phyloP scores from a whole-genome alignment of 1,284 basidiomycete species.

The Stygiomarasmius scandens region DNA sequence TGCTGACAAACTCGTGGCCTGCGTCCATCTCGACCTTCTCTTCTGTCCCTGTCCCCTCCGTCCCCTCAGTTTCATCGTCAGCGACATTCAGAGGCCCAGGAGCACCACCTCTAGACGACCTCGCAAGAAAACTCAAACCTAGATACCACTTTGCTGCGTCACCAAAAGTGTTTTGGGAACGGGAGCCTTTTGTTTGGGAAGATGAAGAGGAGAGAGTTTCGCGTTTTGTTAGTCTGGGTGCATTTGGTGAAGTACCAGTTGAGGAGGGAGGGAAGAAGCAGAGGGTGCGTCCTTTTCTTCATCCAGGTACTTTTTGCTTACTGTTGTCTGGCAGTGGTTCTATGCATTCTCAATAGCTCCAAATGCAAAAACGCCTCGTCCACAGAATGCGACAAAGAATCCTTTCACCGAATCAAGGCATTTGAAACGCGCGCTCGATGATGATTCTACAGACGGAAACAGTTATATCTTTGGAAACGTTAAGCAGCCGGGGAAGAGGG shows the following conservation, averaged over 20 bases:
- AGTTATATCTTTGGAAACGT: conserved; percentile 73
- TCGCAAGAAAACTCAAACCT: conserved; percentile 67
- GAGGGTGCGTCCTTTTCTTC: conserved; percentile 55
- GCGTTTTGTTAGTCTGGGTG: conserved; percentile 82
- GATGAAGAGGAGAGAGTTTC: conserved; percentile 63
- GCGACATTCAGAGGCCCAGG: no score
- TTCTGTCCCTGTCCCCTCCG: conserved; percentile 48
- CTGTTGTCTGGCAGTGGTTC: conserved; percentile 42
- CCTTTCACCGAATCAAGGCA: conserved; percentile 57
- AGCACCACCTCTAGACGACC: conserved; percentile 67
- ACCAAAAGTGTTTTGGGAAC: conserved; percentile 83
- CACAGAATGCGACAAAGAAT: conserved; percentile 71
- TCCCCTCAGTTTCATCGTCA: no score
- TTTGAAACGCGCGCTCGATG: conserved; percentile 58
- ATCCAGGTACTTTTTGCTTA: no score
- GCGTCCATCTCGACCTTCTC: conserved; percentile 70
- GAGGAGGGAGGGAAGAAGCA: conserved; percentile 76
- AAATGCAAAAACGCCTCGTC: conserved; percentile 44
- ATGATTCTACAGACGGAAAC: conserved; percentile 30
- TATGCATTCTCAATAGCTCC: conserved; percentile 52
- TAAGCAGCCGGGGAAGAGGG: conserved; percentile 57
- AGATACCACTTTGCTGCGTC: conserved; percentile 77
- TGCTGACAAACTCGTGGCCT: conserved; percentile 84
- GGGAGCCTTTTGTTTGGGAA: conserved; percentile 87
- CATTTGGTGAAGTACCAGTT: conserved; percentile 67